Conservation (phyloP, 768 basidiomycete genomes). For the Kwoniella dendrophila region DNA sequence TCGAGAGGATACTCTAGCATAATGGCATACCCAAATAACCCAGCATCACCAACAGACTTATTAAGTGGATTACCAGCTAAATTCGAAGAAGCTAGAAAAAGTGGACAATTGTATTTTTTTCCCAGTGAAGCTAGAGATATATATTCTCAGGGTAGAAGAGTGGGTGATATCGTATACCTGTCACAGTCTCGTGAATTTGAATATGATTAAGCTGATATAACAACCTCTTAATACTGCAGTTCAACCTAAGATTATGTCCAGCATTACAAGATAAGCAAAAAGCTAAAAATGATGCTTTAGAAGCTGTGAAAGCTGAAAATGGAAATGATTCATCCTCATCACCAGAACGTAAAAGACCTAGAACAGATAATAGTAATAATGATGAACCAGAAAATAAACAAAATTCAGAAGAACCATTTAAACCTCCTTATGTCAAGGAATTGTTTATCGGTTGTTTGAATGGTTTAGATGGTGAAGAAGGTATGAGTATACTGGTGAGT, state of each 20-base stretch:
- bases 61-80: constrained; percentile 46
- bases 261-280: constrained; percentile 77
- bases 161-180: constrained; percentile 55
- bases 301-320: constrained; percentile 57
- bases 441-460: constrained; percentile 74
- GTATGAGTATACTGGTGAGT: constrained; percentile 53
- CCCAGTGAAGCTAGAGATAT: constrained; percentile 70
- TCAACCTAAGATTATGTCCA: constrained; percentile 81
- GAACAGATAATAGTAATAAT: constrained; percentile 10
- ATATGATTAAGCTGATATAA: neutral
- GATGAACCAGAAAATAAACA: constrained; percentile 42
- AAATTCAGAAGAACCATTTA: constrained; percentile 66
- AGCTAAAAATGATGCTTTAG: constrained; percentile 52
- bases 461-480: constrained; percentile 62
- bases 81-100: constrained; percentile 46
- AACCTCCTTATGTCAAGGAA: constrained; percentile 78
- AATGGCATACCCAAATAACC: constrained; percentile 38
- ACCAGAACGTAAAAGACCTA: constrained; percentile 36
- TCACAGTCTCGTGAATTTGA: neutral
- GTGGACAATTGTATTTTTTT: constrained; percentile 75
- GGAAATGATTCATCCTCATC: constrained; percentile 20
- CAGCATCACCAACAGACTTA: constrained; percentile 37
- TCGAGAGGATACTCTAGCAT: too few relatives aligned
- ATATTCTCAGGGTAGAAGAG: constrained; percentile 68
- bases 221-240: constrained; percentile 60